Evolutionary conservation across 1,284 basidiomycete species (phyloP).

Genomic region (Tilletia horrida): DNA sequence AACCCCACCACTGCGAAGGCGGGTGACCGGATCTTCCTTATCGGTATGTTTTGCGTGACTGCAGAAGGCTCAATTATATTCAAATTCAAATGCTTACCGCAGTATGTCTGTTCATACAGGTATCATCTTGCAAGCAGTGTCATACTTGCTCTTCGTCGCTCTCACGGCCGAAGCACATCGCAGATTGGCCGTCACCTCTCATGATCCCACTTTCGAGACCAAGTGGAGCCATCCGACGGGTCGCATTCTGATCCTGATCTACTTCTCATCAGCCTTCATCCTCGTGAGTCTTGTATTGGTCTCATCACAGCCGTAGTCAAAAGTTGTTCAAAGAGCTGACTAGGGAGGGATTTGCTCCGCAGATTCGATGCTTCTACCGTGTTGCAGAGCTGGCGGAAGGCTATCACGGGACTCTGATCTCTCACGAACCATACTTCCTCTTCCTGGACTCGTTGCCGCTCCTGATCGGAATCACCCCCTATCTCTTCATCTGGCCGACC

Average conservation of each 20-base stretch:
- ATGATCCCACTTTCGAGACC: not conserved
- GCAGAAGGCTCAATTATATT: too few relatives aligned
- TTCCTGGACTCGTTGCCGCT: constrained; percentile 13
- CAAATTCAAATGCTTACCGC: too few relatives aligned
- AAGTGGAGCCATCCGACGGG: constrained; percentile 6
- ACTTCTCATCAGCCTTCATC: constrained; percentile 17
- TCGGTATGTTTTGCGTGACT: too few relatives aligned
- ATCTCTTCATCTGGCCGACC: constrained; percentile 15
- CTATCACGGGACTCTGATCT: not conserved
- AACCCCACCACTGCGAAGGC: constrained; percentile 2
- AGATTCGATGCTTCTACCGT: constrained; percentile 18
- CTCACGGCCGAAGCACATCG: not conserved
- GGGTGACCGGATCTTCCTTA: constrained; percentile 10
- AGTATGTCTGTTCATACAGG: too few relatives aligned
- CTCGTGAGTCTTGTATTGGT: constrained; percentile 19
- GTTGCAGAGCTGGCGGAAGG: constrained; percentile 12
- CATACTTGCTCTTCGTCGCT: constrained; percentile 15
- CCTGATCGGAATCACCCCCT: constrained; percentile 8
- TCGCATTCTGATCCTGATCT: constrained; percentile 6
- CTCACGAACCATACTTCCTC: constrained; percentile 15
- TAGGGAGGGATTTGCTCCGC: too few relatives aligned
- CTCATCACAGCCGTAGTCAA: too few relatives aligned
- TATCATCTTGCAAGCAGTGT: constrained; percentile 18
- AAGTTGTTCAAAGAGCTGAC: too few relatives aligned
- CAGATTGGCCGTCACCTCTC: not conserved